Evolutionary conservation across 2,329 filamentous ascomycete genomes (phyloP).

Genomic region (Didymella lethalis): DNA sequence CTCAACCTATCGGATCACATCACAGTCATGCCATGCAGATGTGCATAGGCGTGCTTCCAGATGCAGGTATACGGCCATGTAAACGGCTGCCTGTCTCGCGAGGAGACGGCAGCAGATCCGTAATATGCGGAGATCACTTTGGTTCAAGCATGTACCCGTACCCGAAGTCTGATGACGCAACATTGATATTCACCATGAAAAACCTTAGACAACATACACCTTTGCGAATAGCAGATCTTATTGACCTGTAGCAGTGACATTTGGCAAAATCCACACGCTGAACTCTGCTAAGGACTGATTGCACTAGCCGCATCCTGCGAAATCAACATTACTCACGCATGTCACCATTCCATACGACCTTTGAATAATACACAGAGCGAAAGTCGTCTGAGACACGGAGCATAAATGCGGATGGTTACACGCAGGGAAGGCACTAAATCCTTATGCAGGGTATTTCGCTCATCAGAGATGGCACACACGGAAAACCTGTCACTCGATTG

Average conservation of each 20-base stretch:
- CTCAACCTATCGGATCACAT: slow-evolving; percentile 27
- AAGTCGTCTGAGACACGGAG: slow-evolving; percentile 6
- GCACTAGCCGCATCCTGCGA: neutral
- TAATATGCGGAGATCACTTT: slow-evolving; percentile 36
- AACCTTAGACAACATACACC: slow-evolving; percentile 20
- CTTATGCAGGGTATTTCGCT: slow-evolving; percentile 35
- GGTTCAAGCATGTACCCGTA: slow-evolving; percentile 31
- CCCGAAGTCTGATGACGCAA: slow-evolving; percentile 41
- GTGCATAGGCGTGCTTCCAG: slow-evolving; percentile 28
- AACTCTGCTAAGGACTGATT: neutral
- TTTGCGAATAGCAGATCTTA: slow-evolving; percentile 17
- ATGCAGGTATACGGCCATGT: slow-evolving; percentile 30
- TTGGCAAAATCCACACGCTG: neutral
- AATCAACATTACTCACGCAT: slow-evolving; percentile 1
- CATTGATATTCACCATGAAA: slow-evolving; percentile 23
- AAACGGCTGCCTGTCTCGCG: slow-evolving; percentile 39
- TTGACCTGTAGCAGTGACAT: neutral
- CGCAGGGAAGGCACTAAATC: slow-evolving; percentile 11
- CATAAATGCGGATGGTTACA: slow-evolving; percentile 17
- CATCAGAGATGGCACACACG: slow-evolving; percentile 27
- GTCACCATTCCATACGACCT: neutral
- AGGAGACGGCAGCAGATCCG: slow-evolving; percentile 46
- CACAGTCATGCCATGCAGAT: slow-evolving; percentile 28
- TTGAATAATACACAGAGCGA: neutral
- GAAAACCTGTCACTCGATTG: slow-evolving; percentile 35